Base-by-base conservation (phyloP, 208 protist species). In the Wallacemonas sp. region DNA sequence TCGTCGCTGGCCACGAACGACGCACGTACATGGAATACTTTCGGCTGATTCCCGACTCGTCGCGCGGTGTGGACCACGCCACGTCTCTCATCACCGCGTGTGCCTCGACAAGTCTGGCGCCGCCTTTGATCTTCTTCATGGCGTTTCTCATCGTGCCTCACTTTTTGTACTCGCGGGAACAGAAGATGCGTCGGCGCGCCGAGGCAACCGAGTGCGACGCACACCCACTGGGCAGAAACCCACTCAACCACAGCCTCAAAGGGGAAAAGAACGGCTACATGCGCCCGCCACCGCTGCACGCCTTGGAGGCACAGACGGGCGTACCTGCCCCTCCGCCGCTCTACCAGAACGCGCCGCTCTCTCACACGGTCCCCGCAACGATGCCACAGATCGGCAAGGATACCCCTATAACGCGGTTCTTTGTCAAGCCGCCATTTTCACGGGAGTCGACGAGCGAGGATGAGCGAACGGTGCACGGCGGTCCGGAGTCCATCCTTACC, bases 71-170 rank as follows among this genome's bases (percentile, higher is more conserved):
- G 26, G 50, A 19, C 9, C 21, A 57, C 29, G 50, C 50, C 17
- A 57, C 50, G 29, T 6, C 50, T 3, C 50, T 57, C n/a, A 57
- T 57, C 50, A 41, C 50, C 6, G n/a, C n/a, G 30, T 57, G 50
- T 21, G 50, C 29, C n/a, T 10, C 21, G 12, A 21, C 50, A 13
- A 24, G 12, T 9, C 29, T 57, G 29, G 50, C 21, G 30, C 38
- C 50, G 10, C 50, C 50, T 4, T 26, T 34, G 3, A 34, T 57
- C n/a, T 57, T 57, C 50, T 37, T 57, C 32, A 15, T 27, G 10
- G n/a, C 32, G 29, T 57, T 39, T 27, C 15, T 34, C 17, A 9
- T 37, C 0, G 8, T 33, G 4, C 50, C 50, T 17, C 32, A 19
- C 9, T 39, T 34, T 3, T 19, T 57, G 4, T 32, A 38, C 10